A percentile compares a stretch with the other conserved stretches of the same genome.
Conservation (phyloP, 2,329 filamentous ascomycete genomes). For the Ophiostoma pallidulum region DNA sequence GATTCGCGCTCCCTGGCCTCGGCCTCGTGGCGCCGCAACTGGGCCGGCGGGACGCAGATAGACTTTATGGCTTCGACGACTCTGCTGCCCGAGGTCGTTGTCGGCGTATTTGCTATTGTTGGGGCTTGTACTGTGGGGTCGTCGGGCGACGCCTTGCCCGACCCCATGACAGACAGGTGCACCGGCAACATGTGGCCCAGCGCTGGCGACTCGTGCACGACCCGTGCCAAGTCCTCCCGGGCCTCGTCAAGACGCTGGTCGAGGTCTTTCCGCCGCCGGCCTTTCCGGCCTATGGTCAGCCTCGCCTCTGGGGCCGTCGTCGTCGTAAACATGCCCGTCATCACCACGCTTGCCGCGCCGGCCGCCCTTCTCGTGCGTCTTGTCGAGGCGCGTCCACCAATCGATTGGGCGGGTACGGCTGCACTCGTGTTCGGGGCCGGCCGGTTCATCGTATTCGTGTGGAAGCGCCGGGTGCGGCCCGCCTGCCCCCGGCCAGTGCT, state of each 20-base stretch:
- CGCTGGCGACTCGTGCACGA: constrained; percentile 7
- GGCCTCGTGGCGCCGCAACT: constrained; percentile 1
- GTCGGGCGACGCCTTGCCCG: not conserved
- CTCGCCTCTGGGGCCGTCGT: constrained; percentile 57
- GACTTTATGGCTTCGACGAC: constrained; percentile 11
- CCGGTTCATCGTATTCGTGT: constrained; percentile 34
- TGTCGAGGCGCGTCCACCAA: not conserved
- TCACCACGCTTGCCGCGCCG: constrained; percentile 42
- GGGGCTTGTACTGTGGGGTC: not conserved
- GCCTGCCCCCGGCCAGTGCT: constrained; percentile 20
- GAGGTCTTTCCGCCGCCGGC: constrained; percentile 48
- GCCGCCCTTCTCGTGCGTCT: constrained; percentile 39
- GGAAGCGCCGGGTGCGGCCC: not conserved
- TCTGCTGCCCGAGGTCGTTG: not conserved
- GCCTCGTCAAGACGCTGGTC: constrained; percentile 51
- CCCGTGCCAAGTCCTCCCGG: constrained; percentile 21
- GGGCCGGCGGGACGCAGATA: constrained; percentile 10
- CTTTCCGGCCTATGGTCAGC: constrained; percentile 52
- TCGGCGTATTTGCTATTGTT: constrained; percentile 5
- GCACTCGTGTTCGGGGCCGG: constrained; percentile 32
- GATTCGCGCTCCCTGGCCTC: constrained; percentile 1
- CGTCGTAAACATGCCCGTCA: constrained; percentile 60
- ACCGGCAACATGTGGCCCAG: constrained; percentile 1
- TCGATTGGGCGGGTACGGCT: not conserved
- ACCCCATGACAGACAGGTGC: not conserved